phyloP scores from a whole-genome alignment of 1,284 basidiomycete species.

The Moesziomyces sp. region DNA sequence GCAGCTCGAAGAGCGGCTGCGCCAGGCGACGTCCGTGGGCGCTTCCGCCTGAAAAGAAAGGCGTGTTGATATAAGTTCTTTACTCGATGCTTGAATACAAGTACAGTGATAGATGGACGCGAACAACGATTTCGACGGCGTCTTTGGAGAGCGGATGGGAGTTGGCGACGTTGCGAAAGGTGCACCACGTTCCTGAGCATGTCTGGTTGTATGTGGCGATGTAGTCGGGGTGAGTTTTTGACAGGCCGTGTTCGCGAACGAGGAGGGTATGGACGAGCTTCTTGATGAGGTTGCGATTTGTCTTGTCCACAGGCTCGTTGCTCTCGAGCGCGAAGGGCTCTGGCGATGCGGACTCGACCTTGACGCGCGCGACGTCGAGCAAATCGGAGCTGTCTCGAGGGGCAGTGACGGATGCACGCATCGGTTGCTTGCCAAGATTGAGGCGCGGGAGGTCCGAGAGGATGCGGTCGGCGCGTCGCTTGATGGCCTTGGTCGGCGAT shows the following conservation, averaged over 20 bases:
- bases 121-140: slow-evolving; percentile 35
- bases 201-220: slow-evolving; percentile 53
- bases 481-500: slow-evolving; percentile 23
- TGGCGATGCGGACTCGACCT: slow-evolving; percentile 30
- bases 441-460: slow-evolving; percentile 40
- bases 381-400: slow-evolving; percentile 4
- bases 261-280: slow-evolving; percentile 41
- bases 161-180: slow-evolving; percentile 34
- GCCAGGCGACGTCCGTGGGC: slow-evolving; percentile 2
- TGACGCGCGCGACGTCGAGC: slow-evolving; percentile 30
- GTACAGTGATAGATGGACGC: slow-evolving; percentile 43
- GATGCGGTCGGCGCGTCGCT: slow-evolving; percentile 33
- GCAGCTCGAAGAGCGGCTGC: slow-evolving; percentile 31
- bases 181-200: slow-evolving; percentile 53
- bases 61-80: slow-evolving; percentile 1
- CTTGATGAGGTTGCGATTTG: slow-evolving; percentile 44
- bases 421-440: slow-evolving; percentile 38
- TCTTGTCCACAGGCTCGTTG: slow-evolving; percentile 26
- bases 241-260: slow-evolving; percentile 24
- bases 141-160: slow-evolving; percentile 22
- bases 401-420: slow-evolving; percentile 7
- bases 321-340: slow-evolving; percentile 24
- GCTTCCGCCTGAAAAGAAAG: slow-evolving; percentile 7
- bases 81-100: slow-evolving; percentile 26
- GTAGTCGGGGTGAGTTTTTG: slow-evolving; percentile 48